phyloP scores from a whole-genome alignment of 371 early-diverging fungal genomes.

The Amoeboaphelidium occidentale region DNA sequence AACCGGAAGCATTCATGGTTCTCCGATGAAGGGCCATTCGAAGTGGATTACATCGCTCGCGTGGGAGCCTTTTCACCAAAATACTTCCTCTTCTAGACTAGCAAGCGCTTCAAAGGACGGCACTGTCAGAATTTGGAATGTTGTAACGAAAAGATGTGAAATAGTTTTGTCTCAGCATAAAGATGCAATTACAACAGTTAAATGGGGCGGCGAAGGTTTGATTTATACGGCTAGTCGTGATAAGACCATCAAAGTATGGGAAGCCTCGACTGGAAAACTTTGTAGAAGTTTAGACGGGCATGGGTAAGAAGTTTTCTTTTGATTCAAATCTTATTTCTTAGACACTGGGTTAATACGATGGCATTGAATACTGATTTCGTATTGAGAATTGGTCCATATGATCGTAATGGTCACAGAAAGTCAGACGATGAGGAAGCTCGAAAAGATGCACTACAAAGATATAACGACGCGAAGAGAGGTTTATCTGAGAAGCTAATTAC shows the following conservation, averaged over 20 bases:
- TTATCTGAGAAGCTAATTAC: constrained; percentile 51
- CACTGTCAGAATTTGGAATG: constrained; percentile 90
- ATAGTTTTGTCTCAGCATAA: constrained; percentile 71
- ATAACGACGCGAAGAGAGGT: constrained; percentile 28
- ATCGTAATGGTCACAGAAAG: constrained; percentile 42
- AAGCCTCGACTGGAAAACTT: constrained; percentile 21
- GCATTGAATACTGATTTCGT: constrained; percentile 72
- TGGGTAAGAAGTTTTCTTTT: constrained; percentile 8
- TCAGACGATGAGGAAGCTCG: constrained; percentile 31
- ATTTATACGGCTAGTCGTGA: constrained; percentile 77
- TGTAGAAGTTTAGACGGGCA: constrained; percentile 7
- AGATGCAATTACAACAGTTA: constrained; percentile 64
- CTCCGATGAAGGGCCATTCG: constrained; percentile 52
- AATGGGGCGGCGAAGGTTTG: constrained; percentile 85
- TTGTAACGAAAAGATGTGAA: constrained; percentile 36
- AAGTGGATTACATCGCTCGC: constrained; percentile 67
- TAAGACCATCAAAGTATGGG: constrained; percentile 83
- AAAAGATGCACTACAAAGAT: constrained; percentile 43
- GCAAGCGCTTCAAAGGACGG: constrained; percentile 85
- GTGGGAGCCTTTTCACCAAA: constrained; percentile 77
- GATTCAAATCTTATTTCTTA: constrained; percentile 4
- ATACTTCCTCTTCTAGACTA: constrained; percentile 44
- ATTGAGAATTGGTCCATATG: constrained; percentile 66
- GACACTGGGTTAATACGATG: constrained; percentile 81
- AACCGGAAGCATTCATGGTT: constrained; percentile 54